Evolutionary conservation across 495 filamentous ascomycete genomes (phyloP).

Genomic region (Trichoderma reesei): DNA sequence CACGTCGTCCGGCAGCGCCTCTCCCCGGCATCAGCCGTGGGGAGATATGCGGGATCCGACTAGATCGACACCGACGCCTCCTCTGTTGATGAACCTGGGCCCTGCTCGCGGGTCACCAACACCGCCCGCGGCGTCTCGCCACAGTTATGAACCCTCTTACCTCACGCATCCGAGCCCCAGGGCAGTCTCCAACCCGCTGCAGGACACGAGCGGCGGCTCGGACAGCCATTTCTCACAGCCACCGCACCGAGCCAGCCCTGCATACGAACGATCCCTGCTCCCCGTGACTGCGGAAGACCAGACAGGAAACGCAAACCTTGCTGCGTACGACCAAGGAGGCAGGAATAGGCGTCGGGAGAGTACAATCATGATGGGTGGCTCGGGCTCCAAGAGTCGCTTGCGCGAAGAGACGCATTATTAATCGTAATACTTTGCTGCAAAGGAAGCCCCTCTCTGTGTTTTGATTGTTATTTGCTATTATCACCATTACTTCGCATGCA

Average conservation of each 20-base stretch:
- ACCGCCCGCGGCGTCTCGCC: neutral
- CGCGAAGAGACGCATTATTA: slow-evolving; percentile 33
- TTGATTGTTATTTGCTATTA: neutral
- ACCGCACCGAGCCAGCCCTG: slow-evolving; percentile 16
- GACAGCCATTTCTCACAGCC: neutral
- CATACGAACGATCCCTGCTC: slow-evolving; percentile 35
- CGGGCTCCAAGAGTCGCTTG: slow-evolving; percentile 35
- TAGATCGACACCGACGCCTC: slow-evolving; percentile 10
- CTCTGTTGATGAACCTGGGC: slow-evolving; percentile 4
- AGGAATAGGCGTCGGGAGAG: slow-evolving; percentile 34
- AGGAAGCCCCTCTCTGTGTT: neutral
- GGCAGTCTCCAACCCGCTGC: neutral
- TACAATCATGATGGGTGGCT: slow-evolving; percentile 35
- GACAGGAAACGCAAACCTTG: slow-evolving; percentile 21
- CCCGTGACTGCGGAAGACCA: slow-evolving; percentile 20
- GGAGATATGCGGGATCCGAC: slow-evolving; percentile 1
- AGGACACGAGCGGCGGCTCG: neutral
- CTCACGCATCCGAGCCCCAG: slow-evolving; percentile 3
- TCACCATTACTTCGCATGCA: slow-evolving; percentile 6
- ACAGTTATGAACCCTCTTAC: slow-evolving; percentile 5
- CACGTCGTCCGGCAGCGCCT: slow-evolving; percentile 5
- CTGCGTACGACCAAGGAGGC: slow-evolving; percentile 31
- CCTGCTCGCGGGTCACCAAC: slow-evolving; percentile 9
- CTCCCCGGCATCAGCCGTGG: slow-evolving; percentile 6
- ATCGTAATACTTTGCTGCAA: neutral